Evolutionary conservation across 108 stramenopile species (phyloP).

Genomic region (Cyclotella cryptica): DNA sequence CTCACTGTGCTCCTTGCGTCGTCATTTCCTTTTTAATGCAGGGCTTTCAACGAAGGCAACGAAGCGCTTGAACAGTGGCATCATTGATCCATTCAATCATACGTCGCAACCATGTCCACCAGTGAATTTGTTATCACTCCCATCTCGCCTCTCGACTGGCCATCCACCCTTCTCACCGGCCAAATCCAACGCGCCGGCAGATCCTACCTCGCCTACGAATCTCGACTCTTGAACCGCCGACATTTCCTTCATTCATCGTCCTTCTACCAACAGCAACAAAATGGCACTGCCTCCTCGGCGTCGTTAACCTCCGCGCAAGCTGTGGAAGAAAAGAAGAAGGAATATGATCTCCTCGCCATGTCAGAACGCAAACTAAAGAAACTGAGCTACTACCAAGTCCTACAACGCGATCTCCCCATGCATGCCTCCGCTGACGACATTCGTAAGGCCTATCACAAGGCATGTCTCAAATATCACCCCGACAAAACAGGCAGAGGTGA

Average conservation of each 20-base stretch:
- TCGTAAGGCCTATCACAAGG: constrained; percentile 83
- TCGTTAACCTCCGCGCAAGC: not conserved
- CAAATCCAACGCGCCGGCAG: constrained; percentile 44
- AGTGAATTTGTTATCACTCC: constrained; percentile 32
- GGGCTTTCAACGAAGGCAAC: too few relatives aligned
- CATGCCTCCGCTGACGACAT: constrained; percentile 72
- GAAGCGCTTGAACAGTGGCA: too few relatives aligned
- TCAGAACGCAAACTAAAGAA: constrained; percentile 61
- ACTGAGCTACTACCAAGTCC: constrained; percentile 75
- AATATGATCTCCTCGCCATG: constrained; percentile 61
- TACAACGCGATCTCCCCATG: constrained; percentile 62
- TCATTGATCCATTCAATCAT: not conserved
- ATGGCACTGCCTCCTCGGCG: not conserved
- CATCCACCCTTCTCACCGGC: constrained; percentile 17
- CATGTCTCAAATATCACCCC: constrained; percentile 86
- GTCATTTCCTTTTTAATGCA: too few relatives aligned
- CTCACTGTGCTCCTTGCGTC: too few relatives aligned
- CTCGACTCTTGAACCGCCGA: constrained; percentile 37
- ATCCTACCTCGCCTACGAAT: constrained; percentile 52
- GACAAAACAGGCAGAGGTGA: constrained; percentile 90
- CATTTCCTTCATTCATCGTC: constrained; percentile 46
- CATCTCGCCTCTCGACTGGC: constrained; percentile 51
- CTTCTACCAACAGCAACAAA: constrained; percentile 20
- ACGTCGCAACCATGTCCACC: constrained; percentile 1
- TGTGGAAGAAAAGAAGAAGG: constrained; percentile 28